These are phyloP conservation scores for Eimeria praecox DNA, from an alignment of 169 alveolate genomes.

Conservation along the genomic window DNA sequence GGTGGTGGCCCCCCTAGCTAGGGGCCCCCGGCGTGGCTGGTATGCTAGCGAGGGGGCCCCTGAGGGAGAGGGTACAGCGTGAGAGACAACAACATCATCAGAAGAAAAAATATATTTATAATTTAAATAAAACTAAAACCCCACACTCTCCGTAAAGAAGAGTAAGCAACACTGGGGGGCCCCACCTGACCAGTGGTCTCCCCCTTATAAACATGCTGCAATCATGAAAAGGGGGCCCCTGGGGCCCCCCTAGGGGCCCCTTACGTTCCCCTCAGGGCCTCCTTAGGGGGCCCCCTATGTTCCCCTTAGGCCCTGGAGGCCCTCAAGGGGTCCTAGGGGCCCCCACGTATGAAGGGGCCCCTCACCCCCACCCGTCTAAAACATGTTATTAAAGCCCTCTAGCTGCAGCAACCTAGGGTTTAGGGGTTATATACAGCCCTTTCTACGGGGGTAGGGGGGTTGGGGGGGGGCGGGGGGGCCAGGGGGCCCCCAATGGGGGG, in stretches of 20 bases:
- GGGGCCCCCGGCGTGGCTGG: background rate
- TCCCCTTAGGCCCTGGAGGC: background rate
- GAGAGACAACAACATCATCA: background rate
- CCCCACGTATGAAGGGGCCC: background rate
- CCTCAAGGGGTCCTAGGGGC: background rate
- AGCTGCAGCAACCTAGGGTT: too few relatives aligned
- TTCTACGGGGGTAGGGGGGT: too few relatives aligned
- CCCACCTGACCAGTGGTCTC: constrained; percentile 1
- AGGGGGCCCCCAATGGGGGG: background rate
- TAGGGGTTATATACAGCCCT: too few relatives aligned
- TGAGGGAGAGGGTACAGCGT: background rate
- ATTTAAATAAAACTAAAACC: too few relatives aligned
- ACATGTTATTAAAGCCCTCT: too few relatives aligned
- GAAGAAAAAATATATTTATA: background rate
- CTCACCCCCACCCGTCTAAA: too few relatives aligned
- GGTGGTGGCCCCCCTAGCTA: too few relatives aligned
- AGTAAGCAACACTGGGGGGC: background rate
- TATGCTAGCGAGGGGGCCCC: background rate
- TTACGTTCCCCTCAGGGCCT: background rate
- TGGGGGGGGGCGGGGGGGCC: too few relatives aligned
- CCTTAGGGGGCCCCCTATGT: background rate
- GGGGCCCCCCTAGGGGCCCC: constrained; percentile 25
- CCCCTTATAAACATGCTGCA: background rate
- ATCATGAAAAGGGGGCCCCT: background rate
- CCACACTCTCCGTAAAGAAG: too few relatives aligned